Evolutionary conservation across 495 filamentous ascomycete genomes (phyloP).

Genomic region (Aspergillus cristatus): DNA sequence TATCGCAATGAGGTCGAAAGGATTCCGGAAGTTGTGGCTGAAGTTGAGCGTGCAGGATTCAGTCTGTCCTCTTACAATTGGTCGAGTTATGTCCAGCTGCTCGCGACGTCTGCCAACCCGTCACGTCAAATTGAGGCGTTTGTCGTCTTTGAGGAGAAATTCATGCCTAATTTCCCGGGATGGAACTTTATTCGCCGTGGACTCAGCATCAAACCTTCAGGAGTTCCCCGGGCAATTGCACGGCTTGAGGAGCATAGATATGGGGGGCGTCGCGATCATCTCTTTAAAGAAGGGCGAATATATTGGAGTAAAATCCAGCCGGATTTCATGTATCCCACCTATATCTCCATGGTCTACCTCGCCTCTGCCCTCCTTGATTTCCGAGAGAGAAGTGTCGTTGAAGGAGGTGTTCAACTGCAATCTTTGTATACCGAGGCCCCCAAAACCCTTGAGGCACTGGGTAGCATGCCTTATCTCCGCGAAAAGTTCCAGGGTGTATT

Average conservation of each 20-base stretch:
- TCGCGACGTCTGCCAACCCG: slow-evolving; percentile 31
- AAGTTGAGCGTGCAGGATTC: slow-evolving; percentile 55
- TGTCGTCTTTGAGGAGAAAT: slow-evolving; percentile 53
- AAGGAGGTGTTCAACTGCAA: slow-evolving; percentile 21
- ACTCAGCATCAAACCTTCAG: slow-evolving; percentile 20
- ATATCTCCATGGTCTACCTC: slow-evolving; percentile 46
- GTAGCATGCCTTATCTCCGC: slow-evolving; percentile 42
- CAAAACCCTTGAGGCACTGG: slow-evolving; percentile 41
- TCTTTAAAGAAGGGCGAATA: slow-evolving; percentile 18
- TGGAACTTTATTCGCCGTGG: slow-evolving; percentile 45
- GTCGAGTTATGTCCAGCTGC: slow-evolving; percentile 40
- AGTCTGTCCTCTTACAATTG: slow-evolving; percentile 48
- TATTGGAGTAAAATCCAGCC: slow-evolving; percentile 32
- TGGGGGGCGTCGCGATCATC: slow-evolving; percentile 11
- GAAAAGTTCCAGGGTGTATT: slow-evolving; percentile 33
- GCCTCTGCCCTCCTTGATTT: slow-evolving; percentile 37
- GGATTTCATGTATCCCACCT: slow-evolving; percentile 39
- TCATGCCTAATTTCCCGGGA: slow-evolving; percentile 67
- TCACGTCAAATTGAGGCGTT: slow-evolving; percentile 48
- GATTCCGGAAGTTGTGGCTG: slow-evolving; percentile 39
- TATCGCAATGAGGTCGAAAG: slow-evolving; percentile 33
- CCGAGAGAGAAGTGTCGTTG: slow-evolving; percentile 24
- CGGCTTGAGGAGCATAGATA: slow-evolving; percentile 10
- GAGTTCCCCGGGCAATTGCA: slow-evolving; percentile 21
- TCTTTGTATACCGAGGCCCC: slow-evolving; percentile 33